These are phyloP conservation scores for Babesia caballi DNA, from an alignment of 169 alveolate species.

Conservation along the genomic window DNA sequence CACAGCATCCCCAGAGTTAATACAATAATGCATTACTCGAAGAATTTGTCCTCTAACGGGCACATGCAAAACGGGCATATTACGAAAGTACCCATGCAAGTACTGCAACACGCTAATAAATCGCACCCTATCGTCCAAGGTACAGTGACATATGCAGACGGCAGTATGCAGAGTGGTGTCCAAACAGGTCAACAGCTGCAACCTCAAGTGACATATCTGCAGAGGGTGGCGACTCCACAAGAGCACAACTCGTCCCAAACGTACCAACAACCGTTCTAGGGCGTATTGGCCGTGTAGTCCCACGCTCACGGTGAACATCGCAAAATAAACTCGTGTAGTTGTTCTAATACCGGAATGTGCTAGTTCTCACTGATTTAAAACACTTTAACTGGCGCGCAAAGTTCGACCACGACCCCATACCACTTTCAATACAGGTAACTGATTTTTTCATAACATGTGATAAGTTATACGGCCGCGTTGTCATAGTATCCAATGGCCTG, in stretches of 20 bases:
- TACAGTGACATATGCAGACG: neutral
- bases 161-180: neutral
- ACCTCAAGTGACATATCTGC: neutral
- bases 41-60: neutral
- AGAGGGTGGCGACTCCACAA: neutral
- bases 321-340: too few relatives aligned
- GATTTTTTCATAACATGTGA: too few relatives aligned
- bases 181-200: neutral
- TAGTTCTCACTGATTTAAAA: too few relatives aligned
- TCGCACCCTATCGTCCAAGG: constrained; percentile 6
- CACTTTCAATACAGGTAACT: too few relatives aligned
- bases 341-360: too few relatives aligned
- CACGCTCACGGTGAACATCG: too few relatives aligned
- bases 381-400: too few relatives aligned
- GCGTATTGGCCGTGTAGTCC: too few relatives aligned
- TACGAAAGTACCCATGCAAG: neutral
- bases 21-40: constrained; percentile 3
- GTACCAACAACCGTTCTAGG: constrained; percentile 3
- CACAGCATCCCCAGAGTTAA: neutral
- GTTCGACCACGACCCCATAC: too few relatives aligned
- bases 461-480: neutral
- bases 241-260: neutral
- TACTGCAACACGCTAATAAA: neutral
- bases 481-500: constrained; percentile 62
- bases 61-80: constrained; percentile 3